Evolutionary conservation across 1,284 basidiomycete species (phyloP).

Genomic region (Sporisorium iseilematis-ciliati): DNA sequence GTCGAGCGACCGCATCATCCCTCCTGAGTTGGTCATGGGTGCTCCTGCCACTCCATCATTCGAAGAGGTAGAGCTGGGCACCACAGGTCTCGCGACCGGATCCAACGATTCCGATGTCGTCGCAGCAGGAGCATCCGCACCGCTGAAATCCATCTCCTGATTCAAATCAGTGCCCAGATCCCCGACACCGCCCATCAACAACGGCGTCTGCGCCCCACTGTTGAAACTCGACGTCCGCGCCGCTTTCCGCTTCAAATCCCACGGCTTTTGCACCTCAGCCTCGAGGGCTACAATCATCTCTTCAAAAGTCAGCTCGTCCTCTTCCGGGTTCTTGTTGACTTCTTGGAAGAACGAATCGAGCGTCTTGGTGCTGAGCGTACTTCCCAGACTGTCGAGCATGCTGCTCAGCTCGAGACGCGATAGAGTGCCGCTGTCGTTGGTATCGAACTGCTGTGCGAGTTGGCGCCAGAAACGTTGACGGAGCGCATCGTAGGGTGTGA

Average conservation of each 20-base stretch:
- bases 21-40: conserved; percentile 26
- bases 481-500: conserved; percentile 84
- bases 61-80: conserved; percentile 7
- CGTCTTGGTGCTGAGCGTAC: conserved; percentile 85
- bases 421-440: conserved; percentile 82
- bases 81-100: conserved; percentile 5
- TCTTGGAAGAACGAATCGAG: conserved; percentile 75
- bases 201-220: conserved; percentile 49
- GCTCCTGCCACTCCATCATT: conserved; percentile 1
- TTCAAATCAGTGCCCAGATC: conserved; percentile 35
- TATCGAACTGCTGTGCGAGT: conserved; percentile 90
- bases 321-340: conserved; percentile 76
- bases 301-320: conserved; percentile 82
- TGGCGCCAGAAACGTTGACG: conserved; percentile 83
- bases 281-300: conserved; percentile 72
- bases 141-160: conserved; percentile 48
- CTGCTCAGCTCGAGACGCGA: conserved; percentile 89
- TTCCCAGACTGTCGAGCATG: conserved; percentile 97
- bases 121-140: conserved; percentile 42
- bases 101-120: not conserved
- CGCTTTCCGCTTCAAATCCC: conserved; percentile 48
- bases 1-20: conserved; percentile 27
- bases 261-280: conserved; percentile 56
- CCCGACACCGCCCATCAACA: conserved; percentile 28
- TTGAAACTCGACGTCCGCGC: conserved; percentile 11